A percentile compares a stretch with the other conserved stretches of the same genome.
These are phyloP conservation scores for Aspergillus floridensis DNA, from an alignment of 2,329 filamentous ascomycete genomes.

Conservation along the genomic window DNA sequence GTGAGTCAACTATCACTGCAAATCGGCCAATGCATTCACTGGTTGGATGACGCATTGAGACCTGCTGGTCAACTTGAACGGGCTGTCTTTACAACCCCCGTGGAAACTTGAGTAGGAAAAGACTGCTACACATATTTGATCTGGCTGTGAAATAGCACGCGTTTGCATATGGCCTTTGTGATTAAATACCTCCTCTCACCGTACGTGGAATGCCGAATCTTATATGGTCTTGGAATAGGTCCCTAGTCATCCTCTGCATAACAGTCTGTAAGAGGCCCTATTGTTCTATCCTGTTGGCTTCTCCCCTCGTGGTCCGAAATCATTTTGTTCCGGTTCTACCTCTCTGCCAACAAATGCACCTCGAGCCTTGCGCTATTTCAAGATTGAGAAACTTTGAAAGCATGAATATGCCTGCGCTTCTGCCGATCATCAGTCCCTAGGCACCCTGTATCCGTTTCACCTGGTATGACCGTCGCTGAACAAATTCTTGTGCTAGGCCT, in stretches of 20 bases:
- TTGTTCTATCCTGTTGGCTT: not conserved
- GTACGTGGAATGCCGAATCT: conserved; percentile 25
- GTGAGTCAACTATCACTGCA: too few relatives aligned
- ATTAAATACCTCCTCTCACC: conserved; percentile 1
- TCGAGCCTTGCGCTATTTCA: too few relatives aligned
- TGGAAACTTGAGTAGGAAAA: not conserved
- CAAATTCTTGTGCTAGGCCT: conserved; percentile 32
- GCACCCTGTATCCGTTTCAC: not conserved
- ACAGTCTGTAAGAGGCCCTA: conserved; percentile 43
- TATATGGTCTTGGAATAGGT: conserved; percentile 38
- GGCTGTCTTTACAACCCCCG: not conserved
- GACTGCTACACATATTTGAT: not conserved
- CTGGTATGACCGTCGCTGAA: conserved; percentile 20
- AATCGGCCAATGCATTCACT: not conserved
- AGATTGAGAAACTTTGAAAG: too few relatives aligned
- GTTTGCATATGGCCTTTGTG: conserved; percentile 6
- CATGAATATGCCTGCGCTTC: not conserved
- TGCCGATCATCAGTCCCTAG: not conserved
- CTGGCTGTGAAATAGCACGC: not conserved
- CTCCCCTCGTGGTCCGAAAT: not conserved
- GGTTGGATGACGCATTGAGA: not conserved
- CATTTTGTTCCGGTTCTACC: conserved; percentile 7
- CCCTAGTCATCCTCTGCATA: conserved; percentile 45
- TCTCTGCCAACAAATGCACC: conserved; percentile 8
- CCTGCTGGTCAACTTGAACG: not conserved